phyloP scores from a whole-genome alignment of 2,329 filamentous ascomycete species.

The Aureobasidium vineae region DNA sequence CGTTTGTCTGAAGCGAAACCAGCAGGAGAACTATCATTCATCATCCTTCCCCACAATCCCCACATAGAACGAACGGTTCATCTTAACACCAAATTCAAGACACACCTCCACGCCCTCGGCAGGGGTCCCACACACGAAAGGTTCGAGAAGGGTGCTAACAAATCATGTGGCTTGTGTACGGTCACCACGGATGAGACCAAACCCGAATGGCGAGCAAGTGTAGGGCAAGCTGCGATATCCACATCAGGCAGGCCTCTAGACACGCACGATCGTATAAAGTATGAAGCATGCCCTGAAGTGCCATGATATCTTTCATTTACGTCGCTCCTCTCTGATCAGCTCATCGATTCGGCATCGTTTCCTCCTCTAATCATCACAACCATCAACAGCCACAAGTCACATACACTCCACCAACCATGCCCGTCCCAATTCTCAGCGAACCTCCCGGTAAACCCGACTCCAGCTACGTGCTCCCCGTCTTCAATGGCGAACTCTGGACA shows the following conservation, averaged over 20 bases:
- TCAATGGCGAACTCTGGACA: constrained; percentile 25
- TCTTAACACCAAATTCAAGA: background rate
- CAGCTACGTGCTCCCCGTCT: constrained; percentile 20
- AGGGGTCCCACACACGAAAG: constrained; percentile 2
- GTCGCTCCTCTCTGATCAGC: background rate
- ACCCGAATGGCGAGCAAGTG: background rate
- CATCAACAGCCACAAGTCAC: background rate
- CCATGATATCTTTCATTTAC: background rate
- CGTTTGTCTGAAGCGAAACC: background rate
- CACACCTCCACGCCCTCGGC: background rate
- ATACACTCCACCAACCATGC: constrained; percentile 3
- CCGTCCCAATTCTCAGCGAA: constrained; percentile 19
- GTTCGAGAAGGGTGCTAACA: constrained; percentile 4
- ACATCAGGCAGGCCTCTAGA: too few species aligned
- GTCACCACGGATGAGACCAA: background rate
- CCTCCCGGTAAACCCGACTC: constrained; percentile 20
- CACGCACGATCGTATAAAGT: constrained; percentile 10
- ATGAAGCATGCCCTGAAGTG: background rate
- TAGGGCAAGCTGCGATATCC: background rate
- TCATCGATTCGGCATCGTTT: background rate
- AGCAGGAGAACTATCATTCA: background rate
- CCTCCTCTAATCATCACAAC: background rate
- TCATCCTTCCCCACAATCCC: constrained; percentile 7
- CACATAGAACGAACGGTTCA: background rate
- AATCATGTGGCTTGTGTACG: background rate